Percentiles rank a stretch among this genome's conserved stretches.
phyloP scores from a whole-genome alignment of 345 rosid genomes.

The Hibiscus mutabilis region DNA sequence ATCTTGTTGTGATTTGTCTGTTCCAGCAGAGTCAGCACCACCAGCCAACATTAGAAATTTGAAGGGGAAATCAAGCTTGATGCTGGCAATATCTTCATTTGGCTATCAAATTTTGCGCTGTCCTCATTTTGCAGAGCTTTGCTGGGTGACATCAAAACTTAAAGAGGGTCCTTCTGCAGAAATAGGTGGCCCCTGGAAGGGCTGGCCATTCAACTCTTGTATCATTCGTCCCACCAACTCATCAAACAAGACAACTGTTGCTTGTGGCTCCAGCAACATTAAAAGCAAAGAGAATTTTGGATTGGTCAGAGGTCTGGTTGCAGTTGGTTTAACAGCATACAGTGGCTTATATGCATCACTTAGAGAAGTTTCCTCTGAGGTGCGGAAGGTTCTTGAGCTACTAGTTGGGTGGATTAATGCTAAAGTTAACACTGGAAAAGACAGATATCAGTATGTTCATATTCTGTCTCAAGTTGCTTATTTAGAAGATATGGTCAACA shows the following conservation, averaged over 20 bases:
- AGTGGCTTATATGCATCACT: conserved; percentile 65
- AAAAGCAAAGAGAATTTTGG: conserved; percentile 61
- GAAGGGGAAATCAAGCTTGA: conserved; percentile 68
- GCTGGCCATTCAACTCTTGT: conserved; percentile 96
- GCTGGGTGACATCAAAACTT: conserved; percentile 93
- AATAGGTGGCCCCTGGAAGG: conserved; percentile 76
- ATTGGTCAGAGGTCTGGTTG: conserved; percentile 71
- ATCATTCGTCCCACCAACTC: conserved; percentile 56
- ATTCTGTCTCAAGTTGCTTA: conserved; percentile 89
- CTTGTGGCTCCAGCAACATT: conserved; percentile 35
- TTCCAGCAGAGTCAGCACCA: conserved; percentile 29
- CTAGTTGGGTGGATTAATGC: conserved; percentile 62
- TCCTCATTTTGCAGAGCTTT: conserved; percentile 97
- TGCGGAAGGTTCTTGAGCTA: conserved; percentile 85
- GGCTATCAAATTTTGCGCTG: conserved; percentile 81
- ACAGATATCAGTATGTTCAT: conserved; percentile 59
- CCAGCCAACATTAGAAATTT: conserved; percentile 38
- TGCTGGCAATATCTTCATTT: conserved; percentile 63
- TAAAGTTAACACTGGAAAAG: conserved; percentile 79
- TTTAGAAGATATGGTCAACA: conserved; percentile 82
- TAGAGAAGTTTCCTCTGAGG: conserved; percentile 72
- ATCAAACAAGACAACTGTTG: conserved; percentile 30
- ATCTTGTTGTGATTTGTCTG: conserved; percentile 28
- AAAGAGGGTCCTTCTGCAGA: conserved; percentile 88
- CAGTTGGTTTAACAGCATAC: conserved; percentile 82